Conservation (phyloP, 1,284 basidiomycete species). For the Boletus sp. region DNA sequence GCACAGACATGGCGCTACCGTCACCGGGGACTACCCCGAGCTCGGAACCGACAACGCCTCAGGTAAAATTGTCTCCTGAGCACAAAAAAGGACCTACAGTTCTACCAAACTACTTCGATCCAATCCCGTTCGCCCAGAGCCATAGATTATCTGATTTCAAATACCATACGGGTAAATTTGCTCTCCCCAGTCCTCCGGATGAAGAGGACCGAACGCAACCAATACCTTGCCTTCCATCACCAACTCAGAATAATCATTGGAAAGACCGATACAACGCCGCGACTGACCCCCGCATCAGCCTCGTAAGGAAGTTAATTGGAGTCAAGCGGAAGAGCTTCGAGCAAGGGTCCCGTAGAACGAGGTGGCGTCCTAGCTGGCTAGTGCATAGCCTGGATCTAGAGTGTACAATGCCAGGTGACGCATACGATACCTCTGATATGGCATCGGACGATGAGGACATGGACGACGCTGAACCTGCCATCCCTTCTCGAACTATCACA, state of each 20-base stretch:
- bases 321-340: constrained; percentile 53
- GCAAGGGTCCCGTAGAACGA: constrained; percentile 28
- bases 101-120: constrained; percentile 47
- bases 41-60: constrained; percentile 51
- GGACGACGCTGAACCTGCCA: constrained; percentile 30
- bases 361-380: constrained; percentile 37
- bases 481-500: constrained; percentile 55
- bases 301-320: constrained; percentile 60
- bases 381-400: constrained; percentile 38
- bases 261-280: constrained; percentile 46
- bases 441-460: constrained; percentile 38
- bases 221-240: constrained; percentile 17
- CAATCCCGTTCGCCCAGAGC: constrained; percentile 63
- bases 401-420: constrained; percentile 14
- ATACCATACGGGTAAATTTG: constrained; percentile 71
- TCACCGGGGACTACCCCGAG: constrained; percentile 41
- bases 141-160: constrained; percentile 64
- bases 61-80: constrained; percentile 39
- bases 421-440: constrained; percentile 34
- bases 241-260: constrained; percentile 39
- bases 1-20: constrained; percentile 36
- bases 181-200: constrained; percentile 58
- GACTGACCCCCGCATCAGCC: constrained; percentile 65
- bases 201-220: constrained; percentile 41
- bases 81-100: constrained; percentile 9